phyloP scores from a whole-genome alignment of 805 yeast genomes.

The Metschnikowia cubensis region DNA sequence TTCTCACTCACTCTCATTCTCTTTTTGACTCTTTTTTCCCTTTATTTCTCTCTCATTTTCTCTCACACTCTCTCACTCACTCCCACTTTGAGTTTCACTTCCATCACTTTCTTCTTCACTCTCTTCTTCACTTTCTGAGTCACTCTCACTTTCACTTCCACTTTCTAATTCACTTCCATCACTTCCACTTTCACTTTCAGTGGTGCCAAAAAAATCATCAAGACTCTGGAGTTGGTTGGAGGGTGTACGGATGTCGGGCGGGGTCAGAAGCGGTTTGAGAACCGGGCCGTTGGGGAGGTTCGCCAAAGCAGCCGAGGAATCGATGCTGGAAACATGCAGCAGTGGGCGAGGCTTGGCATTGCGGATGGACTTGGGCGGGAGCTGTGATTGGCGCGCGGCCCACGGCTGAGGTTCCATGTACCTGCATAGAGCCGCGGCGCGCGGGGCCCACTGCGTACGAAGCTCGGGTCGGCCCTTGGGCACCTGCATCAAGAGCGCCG shows the following conservation, averaged over 20 bases:
- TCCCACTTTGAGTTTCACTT: background rate
- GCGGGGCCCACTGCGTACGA: background rate
- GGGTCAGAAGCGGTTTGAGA: background rate
- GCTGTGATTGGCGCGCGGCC: slow-evolving; percentile 30
- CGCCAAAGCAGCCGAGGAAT: background rate
- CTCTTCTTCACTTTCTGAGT: slow-evolving; percentile 21
- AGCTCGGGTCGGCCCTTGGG: slow-evolving; percentile 61
- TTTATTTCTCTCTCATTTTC: too few relatives aligned
- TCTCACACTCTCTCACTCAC: background rate
- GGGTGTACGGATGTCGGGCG: background rate
- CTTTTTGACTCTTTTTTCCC: too few relatives aligned
- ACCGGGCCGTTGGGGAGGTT: background rate
- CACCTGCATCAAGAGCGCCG: slow-evolving; percentile 67
- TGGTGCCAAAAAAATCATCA: slow-evolving; percentile 74
- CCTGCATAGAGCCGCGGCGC: slow-evolving; percentile 2
- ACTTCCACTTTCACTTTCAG: slow-evolving; percentile 20
- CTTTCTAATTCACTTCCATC: slow-evolving; percentile 16
- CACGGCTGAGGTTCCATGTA: slow-evolving; percentile 41
- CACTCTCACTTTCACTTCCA: slow-evolving; percentile 6
- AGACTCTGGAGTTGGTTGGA: slow-evolving; percentile 64
- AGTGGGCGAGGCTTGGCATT: slow-evolving; percentile 16
- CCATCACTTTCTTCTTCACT: background rate
- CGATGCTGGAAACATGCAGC: slow-evolving; percentile 17
- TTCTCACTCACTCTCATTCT: too few relatives aligned
- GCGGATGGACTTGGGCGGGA: slow-evolving; percentile 32